A percentile compares a stretch with the other conserved stretches of the same genome.
Conservation (phyloP, 2,329 filamentous ascomycete genomes). For the Apiospora hydei region DNA sequence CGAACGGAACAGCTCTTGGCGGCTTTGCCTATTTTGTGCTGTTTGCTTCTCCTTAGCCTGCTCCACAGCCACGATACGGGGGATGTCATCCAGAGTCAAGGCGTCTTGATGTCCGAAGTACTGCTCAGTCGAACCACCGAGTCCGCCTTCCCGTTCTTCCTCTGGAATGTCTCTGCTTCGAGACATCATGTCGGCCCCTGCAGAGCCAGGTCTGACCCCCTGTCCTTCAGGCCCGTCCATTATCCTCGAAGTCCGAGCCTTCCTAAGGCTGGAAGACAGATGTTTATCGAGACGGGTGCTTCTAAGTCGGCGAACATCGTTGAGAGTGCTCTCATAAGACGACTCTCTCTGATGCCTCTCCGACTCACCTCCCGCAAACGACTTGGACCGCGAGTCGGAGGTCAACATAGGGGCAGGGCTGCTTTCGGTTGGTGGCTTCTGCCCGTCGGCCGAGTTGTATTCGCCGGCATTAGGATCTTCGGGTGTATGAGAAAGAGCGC, state of each 20-base stretch:
- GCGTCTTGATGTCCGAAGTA: constrained; percentile 92
- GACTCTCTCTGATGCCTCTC: constrained; percentile 71
- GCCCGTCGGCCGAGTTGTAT: constrained; percentile 72
- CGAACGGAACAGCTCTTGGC: constrained; percentile 70
- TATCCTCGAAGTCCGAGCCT: constrained; percentile 87
- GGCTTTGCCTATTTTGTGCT: constrained; percentile 77
- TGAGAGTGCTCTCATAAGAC: constrained; percentile 93
- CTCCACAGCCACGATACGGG: constrained; percentile 92
- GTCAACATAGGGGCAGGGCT: constrained; percentile 62
- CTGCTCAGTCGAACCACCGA: constrained; percentile 76
- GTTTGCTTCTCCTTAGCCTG: constrained; percentile 91
- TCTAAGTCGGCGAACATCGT: constrained; percentile 88
- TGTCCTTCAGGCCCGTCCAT: constrained; percentile 84
- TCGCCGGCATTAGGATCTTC: constrained; percentile 74
- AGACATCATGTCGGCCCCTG: constrained; percentile 64
- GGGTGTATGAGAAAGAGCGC: constrained; percentile 77
- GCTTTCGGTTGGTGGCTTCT: constrained; percentile 54
- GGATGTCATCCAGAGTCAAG: constrained; percentile 94
- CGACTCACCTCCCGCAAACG: constrained; percentile 67
- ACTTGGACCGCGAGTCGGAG: constrained; percentile 76
- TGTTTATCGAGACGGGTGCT: constrained; percentile 96
- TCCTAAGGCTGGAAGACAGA: constrained; percentile 89
- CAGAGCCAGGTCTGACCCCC: constrained; percentile 73
- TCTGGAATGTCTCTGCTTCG: constrained; percentile 71
- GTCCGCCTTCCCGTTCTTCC: constrained; percentile 75